These are phyloP conservation scores for Exophiala calicioides DNA, from an alignment of 2,329 filamentous ascomycete genomes.

Conservation along the genomic window DNA sequence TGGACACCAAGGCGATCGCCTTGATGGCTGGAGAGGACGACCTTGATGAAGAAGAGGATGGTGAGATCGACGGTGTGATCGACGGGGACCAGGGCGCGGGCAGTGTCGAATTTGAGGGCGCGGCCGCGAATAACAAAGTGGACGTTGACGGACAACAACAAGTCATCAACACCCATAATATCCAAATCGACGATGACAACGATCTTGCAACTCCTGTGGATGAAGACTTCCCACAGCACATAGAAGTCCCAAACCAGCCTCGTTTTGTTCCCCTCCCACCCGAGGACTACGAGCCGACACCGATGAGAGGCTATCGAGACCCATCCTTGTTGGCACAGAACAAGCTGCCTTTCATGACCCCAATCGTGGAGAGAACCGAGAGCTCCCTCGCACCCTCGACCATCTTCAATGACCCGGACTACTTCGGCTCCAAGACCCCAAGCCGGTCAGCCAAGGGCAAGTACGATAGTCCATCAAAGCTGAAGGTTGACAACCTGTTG, in stretches of 20 bases:
- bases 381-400: constrained; percentile 72
- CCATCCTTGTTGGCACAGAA: constrained; percentile 80
- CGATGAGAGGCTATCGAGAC: constrained; percentile 78
- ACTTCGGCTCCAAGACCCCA: constrained; percentile 73
- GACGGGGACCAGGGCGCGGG: constrained; percentile 20
- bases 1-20: constrained; percentile 32
- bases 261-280: constrained; percentile 78
- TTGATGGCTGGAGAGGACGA: constrained; percentile 29
- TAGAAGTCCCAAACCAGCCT: constrained; percentile 52
- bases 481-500: constrained; percentile 50
- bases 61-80: constrained; percentile 31
- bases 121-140: constrained; percentile 9
- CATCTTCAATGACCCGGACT: constrained; percentile 58
- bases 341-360: constrained; percentile 95
- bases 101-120: too few species aligned
- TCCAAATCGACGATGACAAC: constrained; percentile 23
- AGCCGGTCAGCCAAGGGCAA: constrained; percentile 55
- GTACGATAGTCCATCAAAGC: constrained; percentile 32
- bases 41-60: constrained; percentile 35
- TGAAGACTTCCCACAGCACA: constrained; percentile 20
- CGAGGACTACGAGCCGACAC: constrained; percentile 76
- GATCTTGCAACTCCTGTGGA: constrained; percentile 38
- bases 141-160: constrained; percentile 29
- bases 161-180: constrained; percentile 23
- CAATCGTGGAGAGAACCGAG: constrained; percentile 94